Percentiles rank a stretch among this genome's conserved stretches.
Conservation (phyloP, 2,329 filamentous ascomycete species). For the Aspergillus felis region DNA sequence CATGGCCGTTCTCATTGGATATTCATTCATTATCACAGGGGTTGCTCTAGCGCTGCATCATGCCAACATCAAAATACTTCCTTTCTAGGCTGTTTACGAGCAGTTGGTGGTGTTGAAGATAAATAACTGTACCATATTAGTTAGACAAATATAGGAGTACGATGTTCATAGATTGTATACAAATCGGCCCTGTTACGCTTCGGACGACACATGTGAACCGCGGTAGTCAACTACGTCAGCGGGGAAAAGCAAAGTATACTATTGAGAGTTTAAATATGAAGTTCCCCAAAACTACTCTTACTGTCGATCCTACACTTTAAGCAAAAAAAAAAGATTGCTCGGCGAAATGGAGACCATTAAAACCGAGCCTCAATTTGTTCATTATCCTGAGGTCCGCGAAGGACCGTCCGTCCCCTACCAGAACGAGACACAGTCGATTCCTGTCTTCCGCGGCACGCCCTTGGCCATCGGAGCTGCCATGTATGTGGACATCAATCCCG, state of each 20-base stretch:
- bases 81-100: slow-evolving; percentile 9
- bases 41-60: slow-evolving; percentile 52
- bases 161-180: background rate
- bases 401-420: slow-evolving; percentile 44
- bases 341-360: slow-evolving; percentile 18
- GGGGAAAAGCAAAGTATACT: background rate
- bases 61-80: slow-evolving; percentile 32
- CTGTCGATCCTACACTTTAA: background rate
- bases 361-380: slow-evolving; percentile 22
- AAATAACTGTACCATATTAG: background rate
- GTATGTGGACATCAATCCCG: slow-evolving; percentile 42
- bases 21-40: slow-evolving; percentile 63
- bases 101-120: background rate
- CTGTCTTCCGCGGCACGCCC: slow-evolving; percentile 62
- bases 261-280: background rate
- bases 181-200: background rate
- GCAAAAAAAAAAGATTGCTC: background rate
- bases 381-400: slow-evolving; percentile 37
- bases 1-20: slow-evolving; percentile 71
- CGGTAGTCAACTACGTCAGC: slow-evolving; percentile 7
- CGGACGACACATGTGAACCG: slow-evolving; percentile 8
- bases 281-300: too few species aligned
- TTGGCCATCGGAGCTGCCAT: slow-evolving; percentile 60
- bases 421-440: slow-evolving; percentile 59
- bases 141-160: background rate